Conservation (phyloP, 495 filamentous ascomycete species). For the Talaromyces liani region DNA sequence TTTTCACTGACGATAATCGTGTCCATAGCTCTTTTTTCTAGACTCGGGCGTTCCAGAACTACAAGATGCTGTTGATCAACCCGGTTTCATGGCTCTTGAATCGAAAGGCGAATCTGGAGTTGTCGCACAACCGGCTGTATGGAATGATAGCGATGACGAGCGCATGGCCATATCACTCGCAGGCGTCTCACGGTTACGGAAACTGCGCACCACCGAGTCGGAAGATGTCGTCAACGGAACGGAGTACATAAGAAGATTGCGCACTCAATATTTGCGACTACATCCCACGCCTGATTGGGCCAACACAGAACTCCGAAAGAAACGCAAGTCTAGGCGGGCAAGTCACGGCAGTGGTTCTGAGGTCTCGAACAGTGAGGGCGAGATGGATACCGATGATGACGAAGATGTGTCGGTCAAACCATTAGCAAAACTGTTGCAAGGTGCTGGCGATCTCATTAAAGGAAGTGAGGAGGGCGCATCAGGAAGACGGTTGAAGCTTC, state of each 20-base stretch:
- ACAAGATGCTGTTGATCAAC: slow-evolving; percentile 34
- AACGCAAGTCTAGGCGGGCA: slow-evolving; percentile 45
- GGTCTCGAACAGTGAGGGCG: slow-evolving; percentile 20
- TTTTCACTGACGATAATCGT: background rate
- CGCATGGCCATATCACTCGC: slow-evolving; percentile 75
- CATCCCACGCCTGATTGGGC: slow-evolving; percentile 81
- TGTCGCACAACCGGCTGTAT: slow-evolving; percentile 44
- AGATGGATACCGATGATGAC: slow-evolving; percentile 51
- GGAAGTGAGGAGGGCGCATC: slow-evolving; percentile 28
- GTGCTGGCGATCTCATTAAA: slow-evolving; percentile 49
- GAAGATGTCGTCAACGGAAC: slow-evolving; percentile 82
- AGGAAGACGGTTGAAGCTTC: slow-evolving; percentile 54
- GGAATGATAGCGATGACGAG: slow-evolving; percentile 97
- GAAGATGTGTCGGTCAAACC: slow-evolving; percentile 61
- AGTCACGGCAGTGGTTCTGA: slow-evolving; percentile 40
- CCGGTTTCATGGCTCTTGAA: slow-evolving; percentile 27
- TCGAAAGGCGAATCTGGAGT: slow-evolving; percentile 13
- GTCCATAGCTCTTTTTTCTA: slow-evolving; percentile 57
- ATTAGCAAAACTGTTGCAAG: slow-evolving; percentile 70
- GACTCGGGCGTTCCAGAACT: slow-evolving; percentile 50
- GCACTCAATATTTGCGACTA: slow-evolving; percentile 72
- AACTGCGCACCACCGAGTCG: slow-evolving; percentile 66
- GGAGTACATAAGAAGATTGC: slow-evolving; percentile 73
- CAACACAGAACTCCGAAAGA: slow-evolving; percentile 30
- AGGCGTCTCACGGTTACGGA: slow-evolving; percentile 62